Conservation (phyloP, 371 early-diverging fungal genomes). For the Batrachochytrium dendrobatidis region DNA sequence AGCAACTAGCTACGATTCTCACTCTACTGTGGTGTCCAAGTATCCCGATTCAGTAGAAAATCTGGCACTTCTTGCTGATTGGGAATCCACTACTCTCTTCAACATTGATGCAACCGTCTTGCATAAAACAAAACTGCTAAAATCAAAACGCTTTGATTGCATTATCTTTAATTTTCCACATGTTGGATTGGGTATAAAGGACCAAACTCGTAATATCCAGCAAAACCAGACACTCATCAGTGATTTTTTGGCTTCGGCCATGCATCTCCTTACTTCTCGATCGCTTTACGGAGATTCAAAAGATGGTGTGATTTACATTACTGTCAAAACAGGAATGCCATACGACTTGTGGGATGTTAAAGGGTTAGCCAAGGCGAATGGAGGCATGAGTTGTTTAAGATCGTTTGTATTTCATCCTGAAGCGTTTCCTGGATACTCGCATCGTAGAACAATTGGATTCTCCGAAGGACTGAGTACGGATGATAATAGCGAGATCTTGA, state of each 20-base stretch:
- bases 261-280: slow-evolving; percentile 36
- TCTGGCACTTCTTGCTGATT: slow-evolving; percentile 45
- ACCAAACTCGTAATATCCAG: slow-evolving; percentile 78
- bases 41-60: slow-evolving; percentile 65
- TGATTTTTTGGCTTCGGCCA: slow-evolving; percentile 61
- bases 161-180: slow-evolving; percentile 97
- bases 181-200: slow-evolving; percentile 86
- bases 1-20: slow-evolving; percentile 75
- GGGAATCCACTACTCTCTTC: slow-evolving; percentile 51
- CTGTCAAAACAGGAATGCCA: slow-evolving; percentile 78
- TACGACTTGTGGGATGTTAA: slow-evolving; percentile 84
- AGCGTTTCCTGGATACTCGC: slow-evolving; percentile 81
- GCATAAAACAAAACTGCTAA: slow-evolving; percentile 48
- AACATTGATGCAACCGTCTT: slow-evolving; percentile 76
- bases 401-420: slow-evolving; percentile 59
- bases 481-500: slow-evolving; percentile 61
- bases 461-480: slow-evolving; percentile 67
- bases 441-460: slow-evolving; percentile 90
- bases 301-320: slow-evolving; percentile 35
- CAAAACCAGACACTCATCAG: slow-evolving; percentile 73
- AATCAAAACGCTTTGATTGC: slow-evolving; percentile 54
- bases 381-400: slow-evolving; percentile 30
- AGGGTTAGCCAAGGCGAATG: slow-evolving; percentile 55
- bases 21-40: slow-evolving; percentile 59
- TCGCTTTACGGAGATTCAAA: slow-evolving; percentile 7